phyloP scores from a whole-genome alignment of 257 asterid species.

The Jasminum sambac region DNA sequence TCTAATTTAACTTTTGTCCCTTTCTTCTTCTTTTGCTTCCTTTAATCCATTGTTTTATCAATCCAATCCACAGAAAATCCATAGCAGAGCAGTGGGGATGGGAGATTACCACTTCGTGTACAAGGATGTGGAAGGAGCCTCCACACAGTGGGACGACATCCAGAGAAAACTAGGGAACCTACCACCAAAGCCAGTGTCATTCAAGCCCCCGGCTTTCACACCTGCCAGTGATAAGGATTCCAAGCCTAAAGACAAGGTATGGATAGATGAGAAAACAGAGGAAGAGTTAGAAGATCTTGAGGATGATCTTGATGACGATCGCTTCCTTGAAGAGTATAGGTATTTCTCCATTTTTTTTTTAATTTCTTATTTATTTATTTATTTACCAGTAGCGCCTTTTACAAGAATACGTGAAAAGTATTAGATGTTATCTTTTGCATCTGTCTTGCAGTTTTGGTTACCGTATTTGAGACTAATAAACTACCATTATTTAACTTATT shows the following conservation, averaged over 20 bases:
- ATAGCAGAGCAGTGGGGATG: slow-evolving; percentile 37
- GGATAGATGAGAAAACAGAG: slow-evolving; percentile 74
- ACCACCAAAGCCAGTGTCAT: slow-evolving; percentile 63
- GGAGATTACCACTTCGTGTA: slow-evolving; percentile 88
- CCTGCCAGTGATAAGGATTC: slow-evolving; percentile 69
- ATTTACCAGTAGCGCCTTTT: no score
- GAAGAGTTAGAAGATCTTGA: slow-evolving; percentile 94
- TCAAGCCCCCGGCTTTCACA: slow-evolving; percentile 71
- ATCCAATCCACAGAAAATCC: background rate
- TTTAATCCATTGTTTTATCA: background rate
- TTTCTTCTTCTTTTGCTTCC: background rate
- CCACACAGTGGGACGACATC: slow-evolving; percentile 96
- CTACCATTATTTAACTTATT: slow-evolving; percentile 5
- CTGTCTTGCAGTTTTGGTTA: background rate
- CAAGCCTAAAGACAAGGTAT: slow-evolving; percentile 63
- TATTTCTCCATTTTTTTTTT: slow-evolving; percentile 17
- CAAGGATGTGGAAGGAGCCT: slow-evolving; percentile 89
- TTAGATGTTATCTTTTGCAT: background rate
- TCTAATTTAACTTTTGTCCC: background rate
- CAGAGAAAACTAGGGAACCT: slow-evolving; percentile 88
- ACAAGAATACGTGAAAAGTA: background rate
- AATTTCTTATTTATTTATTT: background rate
- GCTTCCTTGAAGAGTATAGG: slow-evolving; percentile 90
- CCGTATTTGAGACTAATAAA: background rate
- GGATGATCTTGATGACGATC: slow-evolving; percentile 90